Evolutionary conservation across 2,329 filamentous ascomycete species (phyloP), one percentile per base, ranked within the genome.

Genomic region (Colletotrichum cuscutae): DNA sequence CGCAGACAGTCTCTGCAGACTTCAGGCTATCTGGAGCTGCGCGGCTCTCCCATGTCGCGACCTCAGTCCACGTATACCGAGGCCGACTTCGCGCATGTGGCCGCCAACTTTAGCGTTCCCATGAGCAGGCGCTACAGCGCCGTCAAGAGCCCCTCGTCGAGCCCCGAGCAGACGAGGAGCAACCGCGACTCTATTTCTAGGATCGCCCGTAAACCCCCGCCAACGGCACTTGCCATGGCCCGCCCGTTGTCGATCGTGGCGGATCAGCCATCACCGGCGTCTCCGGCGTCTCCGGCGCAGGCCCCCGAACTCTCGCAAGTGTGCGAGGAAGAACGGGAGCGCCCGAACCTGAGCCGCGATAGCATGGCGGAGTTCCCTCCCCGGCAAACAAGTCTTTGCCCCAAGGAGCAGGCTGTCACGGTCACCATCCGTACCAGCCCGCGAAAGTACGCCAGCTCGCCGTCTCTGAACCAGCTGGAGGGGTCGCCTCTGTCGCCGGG

Each of bases 61-160:
- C 75, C 75, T n/a, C 77, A 78, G 13, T 79, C 81, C 26, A 58
- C 57, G 26, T 76, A 74, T 62, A 76, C 75, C 22, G 78, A 80
- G 24, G 76, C 77, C 37, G 77, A 78, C 28, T 75, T 26, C 68
- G 73, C 54, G 57, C 61, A 71, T 30, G 66, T 71, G 15, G 46
- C 87, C 4, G 86, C 86, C 2, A 89, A 89, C 76, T 90, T 90
- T 75, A 90, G 87, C 74, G 84, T 89, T 5, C 86, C 88, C 1
- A 83, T 83, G 0, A 83, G 79, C 68, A 85, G 85, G 71, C 85
- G 88, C 2, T 87, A 84, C 59, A 88, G 87, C 1, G 78, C 83
- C 6, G 76, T 81, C 56, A 83, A 79, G 75, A 76, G 78, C n/a
- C 72, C 73, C 62, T 64, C 74, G 13, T 74, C 77, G n/a, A 74